Base-by-base conservation (phyloP, 305 asterid genomes). In the Stenogyne calaminthoides region DNA sequence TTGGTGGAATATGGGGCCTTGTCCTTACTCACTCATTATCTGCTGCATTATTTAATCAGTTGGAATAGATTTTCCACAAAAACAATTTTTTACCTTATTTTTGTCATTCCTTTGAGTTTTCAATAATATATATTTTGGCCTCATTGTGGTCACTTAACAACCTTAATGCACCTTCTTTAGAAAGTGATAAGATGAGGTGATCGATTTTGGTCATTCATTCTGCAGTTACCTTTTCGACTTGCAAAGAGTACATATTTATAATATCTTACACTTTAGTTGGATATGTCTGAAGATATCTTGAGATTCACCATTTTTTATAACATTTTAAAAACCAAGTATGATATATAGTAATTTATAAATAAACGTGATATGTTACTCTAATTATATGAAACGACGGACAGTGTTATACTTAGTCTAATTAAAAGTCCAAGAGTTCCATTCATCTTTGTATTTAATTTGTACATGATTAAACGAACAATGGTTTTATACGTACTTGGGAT, bases 1-100 rank as follows among this genome's bases (percentile, higher is more conserved):
- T 57, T 37, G 78, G 87, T 84, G 85, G 85, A 80, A 19, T 56
- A 84, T 84, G 83, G 83, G 81, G 15, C 58, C 58, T 11, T 82
- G 76, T 70, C 88, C 84, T 81, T 80, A 74, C 76, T 20, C 84
- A 73, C 76, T 75, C 84, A 76, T 77, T 88, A 85, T 88, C 90
- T 79, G 3, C 73, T 55, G 78, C 67, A 85, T 80, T 81, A 80
- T 85, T 83, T 69, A 78, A 80, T 76, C 69, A 63, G 72, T 75
- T 80, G 64, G 49, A 77, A 80, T 69, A 55, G 82, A 83, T 69
- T 67, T 82, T 58, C 77, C 80, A 65, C 74, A 15, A 49, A 22
- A 57, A 66, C 77, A 54, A 52, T 40, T 68, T 75, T 80, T 68
- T 36, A 73, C 65, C 65, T 16, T 46, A 67, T 64, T 71, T 74